phyloP scores from a whole-genome alignment of 2,329 filamentous ascomycete genomes.

The Westerdykella ornata region DNA sequence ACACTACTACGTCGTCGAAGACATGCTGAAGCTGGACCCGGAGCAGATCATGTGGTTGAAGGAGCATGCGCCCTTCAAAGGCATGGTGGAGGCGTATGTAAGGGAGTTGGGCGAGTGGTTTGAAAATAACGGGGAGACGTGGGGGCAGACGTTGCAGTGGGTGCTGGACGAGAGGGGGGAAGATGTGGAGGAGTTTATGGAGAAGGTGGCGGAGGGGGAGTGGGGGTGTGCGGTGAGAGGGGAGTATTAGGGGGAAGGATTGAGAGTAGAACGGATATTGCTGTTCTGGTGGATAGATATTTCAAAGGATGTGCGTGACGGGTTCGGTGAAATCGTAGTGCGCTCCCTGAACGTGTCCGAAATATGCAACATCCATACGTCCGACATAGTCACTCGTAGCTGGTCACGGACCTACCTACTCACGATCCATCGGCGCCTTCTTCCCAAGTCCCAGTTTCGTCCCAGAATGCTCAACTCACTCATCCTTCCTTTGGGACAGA shows the following conservation, averaged over 20 bases:
- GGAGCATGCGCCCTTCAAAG: constrained; percentile 51
- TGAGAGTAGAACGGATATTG: no score
- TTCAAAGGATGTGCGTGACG: no score
- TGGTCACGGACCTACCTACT: no score
- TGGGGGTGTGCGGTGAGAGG: constrained; percentile 52
- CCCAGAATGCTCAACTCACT: no score
- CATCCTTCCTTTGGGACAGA: no score
- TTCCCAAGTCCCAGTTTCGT: no score
- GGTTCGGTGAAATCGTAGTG: no score
- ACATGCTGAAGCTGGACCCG: constrained; percentile 58
- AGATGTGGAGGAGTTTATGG: constrained; percentile 52
- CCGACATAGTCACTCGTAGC: no score
- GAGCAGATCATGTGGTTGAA: constrained; percentile 53
- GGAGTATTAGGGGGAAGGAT: neutral
- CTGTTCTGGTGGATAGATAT: no score
- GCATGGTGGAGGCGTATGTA: constrained; percentile 52
- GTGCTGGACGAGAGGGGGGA: constrained; percentile 52
- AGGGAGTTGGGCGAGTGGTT: constrained; percentile 53
- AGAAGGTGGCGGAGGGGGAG: constrained; percentile 62
- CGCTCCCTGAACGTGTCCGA: no score
- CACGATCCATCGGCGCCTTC: no score
- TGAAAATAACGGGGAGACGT: constrained; percentile 57
- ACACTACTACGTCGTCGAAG: constrained; percentile 58
- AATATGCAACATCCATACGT: no score
- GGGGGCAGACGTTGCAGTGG: constrained; percentile 52